Base-by-base conservation (phyloP, 768 basidiomycete species). In the Russula ochroleuca region DNA sequence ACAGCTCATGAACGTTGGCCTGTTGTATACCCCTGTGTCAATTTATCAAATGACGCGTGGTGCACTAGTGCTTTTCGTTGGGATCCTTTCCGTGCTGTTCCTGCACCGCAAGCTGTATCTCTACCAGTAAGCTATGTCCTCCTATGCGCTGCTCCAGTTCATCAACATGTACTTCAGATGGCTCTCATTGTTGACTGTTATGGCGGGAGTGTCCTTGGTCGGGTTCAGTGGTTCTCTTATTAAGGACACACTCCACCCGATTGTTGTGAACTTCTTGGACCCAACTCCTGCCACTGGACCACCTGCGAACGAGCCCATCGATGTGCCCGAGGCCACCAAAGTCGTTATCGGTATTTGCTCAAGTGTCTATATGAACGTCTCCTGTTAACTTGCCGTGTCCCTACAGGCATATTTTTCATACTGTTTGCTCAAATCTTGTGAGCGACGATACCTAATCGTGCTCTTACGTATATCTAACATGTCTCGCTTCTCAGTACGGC, bases 1-100 rank as follows among this genome's bases (percentile, higher is more conserved):
- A 62, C 72, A 80, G 77, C 77, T 97, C 68, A 98, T 98, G 97
- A 97, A 97, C 72, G 80, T 96, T 68, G 97, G 97, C 59, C 82
- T 99, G 52, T 82, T 99, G 41, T 93, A 95, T 75, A 95, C 94
- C 1, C 96, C 96, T 33, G 97, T 99, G 59, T 94, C 92, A 48
- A 93, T 98, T 69, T 98, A 92, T 79, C 96, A 97, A 75, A 96
- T 97, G 94, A 92, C 87, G 65, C 86, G 90, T 63, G 94, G 95
- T 56, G 89, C 93, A 48, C 85, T 97, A 62, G 93, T 97, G 53
- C 82, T 96, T 59, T 98, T 94, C 75, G 96, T 98, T 64, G 96
- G 94, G 51, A 72, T 91, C 60, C 83, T 98, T 69, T 91, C 88
- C 56, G 94, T 98, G 70, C 73, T 94, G 61, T 98, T 98, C 81